phyloP scores from a whole-genome alignment of 1,139 yeast genomes.

The Candida smagusa region DNA sequence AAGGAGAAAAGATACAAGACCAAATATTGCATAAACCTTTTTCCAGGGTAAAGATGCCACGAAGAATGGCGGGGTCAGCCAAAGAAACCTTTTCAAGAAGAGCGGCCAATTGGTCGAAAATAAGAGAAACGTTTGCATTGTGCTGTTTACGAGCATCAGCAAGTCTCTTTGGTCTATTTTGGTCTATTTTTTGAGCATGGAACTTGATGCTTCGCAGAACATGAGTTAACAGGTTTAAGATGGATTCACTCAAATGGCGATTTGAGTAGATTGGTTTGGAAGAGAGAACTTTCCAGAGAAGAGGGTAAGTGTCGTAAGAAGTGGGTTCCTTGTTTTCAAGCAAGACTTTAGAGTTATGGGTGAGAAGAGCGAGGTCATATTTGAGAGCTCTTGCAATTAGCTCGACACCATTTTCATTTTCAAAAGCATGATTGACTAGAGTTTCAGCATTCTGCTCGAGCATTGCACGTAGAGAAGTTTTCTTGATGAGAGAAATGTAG shows the following conservation, averaged over 20 bases:
- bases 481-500: conserved; percentile 22
- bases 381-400: conserved; percentile 46
- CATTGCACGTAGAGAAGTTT: conserved; percentile 34
- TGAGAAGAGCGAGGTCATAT: conserved; percentile 56
- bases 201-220: conserved; percentile 41
- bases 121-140: conserved; percentile 25
- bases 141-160: conserved; percentile 28
- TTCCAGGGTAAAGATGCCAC: conserved; percentile 22
- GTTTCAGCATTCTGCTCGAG: conserved; percentile 27
- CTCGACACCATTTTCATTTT: conserved; percentile 20
- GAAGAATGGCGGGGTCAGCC: conserved; percentile 44
- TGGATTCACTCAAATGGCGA: conserved; percentile 28
- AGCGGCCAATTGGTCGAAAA: conserved; percentile 20
- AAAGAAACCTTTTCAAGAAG: conserved; percentile 35
- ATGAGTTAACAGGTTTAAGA: conserved; percentile 42
- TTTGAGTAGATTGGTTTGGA: conserved; percentile 34
- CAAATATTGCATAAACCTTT: conserved; percentile 54
- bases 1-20: conserved; percentile 65
- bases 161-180: conserved; percentile 17
- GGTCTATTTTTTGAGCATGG: conserved; percentile 22
- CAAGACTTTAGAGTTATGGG: conserved; percentile 49
- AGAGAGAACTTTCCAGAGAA: conserved; percentile 44
- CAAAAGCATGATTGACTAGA: conserved; percentile 24
- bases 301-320: conserved; percentile 43
- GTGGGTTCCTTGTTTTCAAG: conserved; percentile 36